These are phyloP conservation scores for Pseudogymnoascus sp. DNA, from an alignment of 2,329 filamentous ascomycete genomes.

Conservation along the genomic window DNA sequence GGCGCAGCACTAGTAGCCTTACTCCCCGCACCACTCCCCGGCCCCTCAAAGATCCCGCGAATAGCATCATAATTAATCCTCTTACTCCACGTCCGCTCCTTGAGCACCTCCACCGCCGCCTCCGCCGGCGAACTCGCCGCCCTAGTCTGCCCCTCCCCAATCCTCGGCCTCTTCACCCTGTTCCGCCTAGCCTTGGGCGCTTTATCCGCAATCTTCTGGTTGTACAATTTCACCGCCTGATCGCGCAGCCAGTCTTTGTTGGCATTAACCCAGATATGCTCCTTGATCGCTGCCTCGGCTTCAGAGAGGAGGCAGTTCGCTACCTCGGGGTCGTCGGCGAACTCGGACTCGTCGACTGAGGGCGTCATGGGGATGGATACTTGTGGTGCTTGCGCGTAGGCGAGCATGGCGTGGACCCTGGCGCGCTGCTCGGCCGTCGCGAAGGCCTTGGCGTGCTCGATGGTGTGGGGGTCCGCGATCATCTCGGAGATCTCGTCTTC, in stretches of 20 bases:
- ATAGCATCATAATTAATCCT: constrained; percentile 67
- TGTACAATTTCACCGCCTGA: constrained; percentile 75
- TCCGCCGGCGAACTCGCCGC: constrained; percentile 62
- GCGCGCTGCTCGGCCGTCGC: constrained; percentile 50
- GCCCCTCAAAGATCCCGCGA: constrained; percentile 45
- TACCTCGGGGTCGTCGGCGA: constrained; percentile 84
- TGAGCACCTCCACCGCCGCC: constrained; percentile 59
- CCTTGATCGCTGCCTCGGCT: constrained; percentile 72
- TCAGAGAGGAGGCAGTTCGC: constrained; percentile 66
- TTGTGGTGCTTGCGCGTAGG: constrained; percentile 39
- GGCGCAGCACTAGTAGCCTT: constrained; percentile 35
- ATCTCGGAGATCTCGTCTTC: constrained; percentile 64
- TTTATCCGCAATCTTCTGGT: constrained; percentile 54
- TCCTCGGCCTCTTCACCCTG: constrained; percentile 46
- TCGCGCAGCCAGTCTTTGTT: constrained; percentile 90
- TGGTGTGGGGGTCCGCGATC: constrained; percentile 53
- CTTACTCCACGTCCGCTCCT: constrained; percentile 60
- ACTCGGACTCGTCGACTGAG: constrained; percentile 71
- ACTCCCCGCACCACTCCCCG: constrained; percentile 40
- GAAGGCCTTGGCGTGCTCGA: constrained; percentile 49
- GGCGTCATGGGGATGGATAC: constrained; percentile 49
- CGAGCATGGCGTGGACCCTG: constrained; percentile 44
- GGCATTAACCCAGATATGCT: constrained; percentile 87
- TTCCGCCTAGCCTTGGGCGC: constrained; percentile 49
- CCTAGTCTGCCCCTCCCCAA: constrained; percentile 56